These are phyloP conservation scores for Globisporangium cylindrosporum DNA, from an alignment of 352 stramenopile genomes.

Conservation along the genomic window DNA sequence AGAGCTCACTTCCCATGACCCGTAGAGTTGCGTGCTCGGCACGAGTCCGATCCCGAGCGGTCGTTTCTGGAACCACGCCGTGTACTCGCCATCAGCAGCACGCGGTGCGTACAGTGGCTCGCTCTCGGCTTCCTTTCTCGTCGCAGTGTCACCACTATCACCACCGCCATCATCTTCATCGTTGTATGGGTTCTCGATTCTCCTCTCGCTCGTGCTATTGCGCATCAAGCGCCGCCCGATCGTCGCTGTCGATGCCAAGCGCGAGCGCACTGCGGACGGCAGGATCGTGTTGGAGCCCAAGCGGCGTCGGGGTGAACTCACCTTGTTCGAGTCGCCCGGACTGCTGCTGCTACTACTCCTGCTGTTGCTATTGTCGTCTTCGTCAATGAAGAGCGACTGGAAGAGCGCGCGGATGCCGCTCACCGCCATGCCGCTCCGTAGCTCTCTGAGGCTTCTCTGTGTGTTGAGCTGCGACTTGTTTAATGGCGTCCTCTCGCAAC, in stretches of 20 bases:
- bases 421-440: background rate
- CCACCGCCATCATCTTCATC: background rate
- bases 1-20: constrained; percentile 72
- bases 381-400: constrained; percentile 15
- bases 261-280: background rate
- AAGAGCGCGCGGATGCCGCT: constrained; percentile 16
- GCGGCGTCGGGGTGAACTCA: constrained; percentile 11
- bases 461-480: background rate
- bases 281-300: constrained; percentile 9
- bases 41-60: constrained; percentile 75
- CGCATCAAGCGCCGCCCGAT: constrained; percentile 1
- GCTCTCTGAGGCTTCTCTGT: background rate
- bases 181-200: background rate
- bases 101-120: constrained; percentile 41
- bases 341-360: too few relatives aligned
- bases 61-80: constrained; percentile 57
- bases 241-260: background rate
- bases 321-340: background rate
- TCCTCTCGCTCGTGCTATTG: background rate
- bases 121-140: background rate
- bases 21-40: constrained; percentile 77
- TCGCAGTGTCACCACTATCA: background rate
- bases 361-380: background rate
- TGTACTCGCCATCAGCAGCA: constrained; percentile 64
- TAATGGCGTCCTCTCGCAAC: background rate